phyloP scores from a whole-genome alignment of 2,329 filamentous ascomycete species.

The Metarhizium anisopliae region DNA sequence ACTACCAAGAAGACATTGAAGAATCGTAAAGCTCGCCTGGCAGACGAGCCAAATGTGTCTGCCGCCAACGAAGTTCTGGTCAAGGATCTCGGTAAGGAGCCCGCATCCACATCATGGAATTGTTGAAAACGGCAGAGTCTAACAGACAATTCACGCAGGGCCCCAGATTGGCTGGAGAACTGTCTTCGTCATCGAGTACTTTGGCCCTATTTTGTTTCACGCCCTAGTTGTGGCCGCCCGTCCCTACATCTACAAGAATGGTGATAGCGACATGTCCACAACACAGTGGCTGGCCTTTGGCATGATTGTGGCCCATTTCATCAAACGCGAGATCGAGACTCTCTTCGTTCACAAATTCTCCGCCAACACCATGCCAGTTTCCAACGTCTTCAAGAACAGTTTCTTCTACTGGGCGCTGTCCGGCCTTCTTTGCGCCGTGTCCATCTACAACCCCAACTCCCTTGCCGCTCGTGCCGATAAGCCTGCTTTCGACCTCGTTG shows the following conservation, averaged over 20 bases:
- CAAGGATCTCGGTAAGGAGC: conserved; percentile 77
- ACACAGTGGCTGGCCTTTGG: conserved; percentile 66
- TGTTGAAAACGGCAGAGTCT: not conserved
- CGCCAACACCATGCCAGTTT: conserved; percentile 81
- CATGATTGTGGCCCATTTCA: conserved; percentile 74
- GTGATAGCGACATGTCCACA: conserved; percentile 44
- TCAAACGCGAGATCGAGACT: conserved; percentile 94
- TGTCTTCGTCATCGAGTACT: conserved; percentile 91
- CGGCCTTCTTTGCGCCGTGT: conserved; percentile 73
- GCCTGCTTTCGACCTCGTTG: conserved; percentile 51
- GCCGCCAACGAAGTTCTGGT: conserved; percentile 59
- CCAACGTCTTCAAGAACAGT: conserved; percentile 92
- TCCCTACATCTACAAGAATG: conserved; percentile 46
- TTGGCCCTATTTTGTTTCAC: conserved; percentile 86
- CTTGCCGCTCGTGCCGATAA: conserved; percentile 48
- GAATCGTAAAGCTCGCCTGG: conserved; percentile 47
- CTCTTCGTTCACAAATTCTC: conserved; percentile 94
- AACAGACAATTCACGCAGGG: conserved; percentile 38
- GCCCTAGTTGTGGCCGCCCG: conserved; percentile 62
- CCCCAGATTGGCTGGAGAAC: conserved; percentile 86
- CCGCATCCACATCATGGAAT: not conserved
- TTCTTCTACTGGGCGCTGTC: conserved; percentile 87
- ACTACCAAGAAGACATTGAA: conserved; percentile 53
- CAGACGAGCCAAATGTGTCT: conserved; percentile 38
- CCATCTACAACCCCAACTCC: conserved; percentile 71